Evolutionary conservation across 2,329 filamentous ascomycete species (phyloP), one percentile per base, ranked within the genome.

Genomic region (Zopfia rhizophila): DNA sequence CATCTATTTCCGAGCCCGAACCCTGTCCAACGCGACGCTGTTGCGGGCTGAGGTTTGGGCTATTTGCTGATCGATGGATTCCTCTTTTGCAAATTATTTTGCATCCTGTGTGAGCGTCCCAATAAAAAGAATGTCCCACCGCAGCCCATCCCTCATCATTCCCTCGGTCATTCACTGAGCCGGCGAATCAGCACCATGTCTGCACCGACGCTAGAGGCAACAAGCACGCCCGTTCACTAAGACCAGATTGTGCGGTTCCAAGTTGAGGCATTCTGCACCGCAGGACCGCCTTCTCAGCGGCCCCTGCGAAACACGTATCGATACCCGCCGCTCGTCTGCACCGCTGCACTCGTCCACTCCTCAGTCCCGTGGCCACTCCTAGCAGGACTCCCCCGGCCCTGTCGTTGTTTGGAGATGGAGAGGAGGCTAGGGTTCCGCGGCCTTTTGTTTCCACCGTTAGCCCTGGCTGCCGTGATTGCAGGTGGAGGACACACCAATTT

Each of bases 181-280:
- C 55, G 47, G 44, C 67, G 33, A 68, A 68, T 68, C 57, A 61
- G 43, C 44, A 42, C 27, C 30, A 36, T 38, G 37, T 44, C 24
- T 47, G 31, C 30, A 8, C 30, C 37, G 37, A 38, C 48, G 42
- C 51, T 50, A 47, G 37, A 45, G n/a, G 33, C 28, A 18, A 31
- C 35, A 22, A 22, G 38, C 19, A 38, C 31, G 48, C 25, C 47
- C 5, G 19, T 56, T 50, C 44, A 41, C 41, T 33, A 39, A 55
- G 54, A 53, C 58, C 62, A 65, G 52, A 58, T 58, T 53, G 57
- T 61, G 55, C 54, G 38, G 56, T 60, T 67, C 58, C 63, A 64
- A 61, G 61, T 66, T 61, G 66, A 71, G 60, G 67, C 66, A 70
- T 58, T 64, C 62, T 68, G 65, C 65, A 70, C 66, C 60, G 61